A percentile compares a stretch with the other conserved stretches of the same genome.
Conservation (phyloP, 768 basidiomycete species). For the Termitomyces heimii region DNA sequence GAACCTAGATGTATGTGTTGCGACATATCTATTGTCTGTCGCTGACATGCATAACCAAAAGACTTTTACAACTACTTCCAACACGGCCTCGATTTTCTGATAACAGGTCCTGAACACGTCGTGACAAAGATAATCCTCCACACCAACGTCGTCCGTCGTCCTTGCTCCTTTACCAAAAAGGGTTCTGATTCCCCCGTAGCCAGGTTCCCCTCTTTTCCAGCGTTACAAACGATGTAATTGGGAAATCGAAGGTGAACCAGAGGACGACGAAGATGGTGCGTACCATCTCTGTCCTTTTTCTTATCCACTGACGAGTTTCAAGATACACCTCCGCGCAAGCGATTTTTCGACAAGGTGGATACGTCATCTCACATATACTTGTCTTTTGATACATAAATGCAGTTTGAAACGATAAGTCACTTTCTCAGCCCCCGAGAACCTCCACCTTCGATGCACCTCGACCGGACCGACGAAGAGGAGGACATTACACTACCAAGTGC, state of each 20-base stretch:
- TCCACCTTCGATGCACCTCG: constrained; percentile 75
- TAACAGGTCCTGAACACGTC: constrained; percentile 63
- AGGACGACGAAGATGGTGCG: constrained; percentile 82
- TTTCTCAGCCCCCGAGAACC: constrained; percentile 71
- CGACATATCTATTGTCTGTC: not conserved
- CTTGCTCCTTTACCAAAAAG: not conserved
- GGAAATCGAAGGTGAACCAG: constrained; percentile 75
- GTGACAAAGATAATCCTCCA: constrained; percentile 86
- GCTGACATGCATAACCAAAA: constrained; percentile 19
- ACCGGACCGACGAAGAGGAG: constrained; percentile 74
- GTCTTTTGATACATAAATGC: not conserved
- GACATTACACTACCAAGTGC: constrained; percentile 61
- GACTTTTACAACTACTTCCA: constrained; percentile 95
- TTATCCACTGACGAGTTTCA: not conserved
- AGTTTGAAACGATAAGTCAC: constrained; percentile 78
- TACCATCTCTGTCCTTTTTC: constrained; percentile 19
- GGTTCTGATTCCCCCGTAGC: constrained; percentile 37
- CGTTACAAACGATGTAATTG: constrained; percentile 89
- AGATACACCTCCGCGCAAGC: constrained; percentile 75
- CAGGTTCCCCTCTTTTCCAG: constrained; percentile 86
- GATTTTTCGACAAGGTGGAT: constrained; percentile 62
- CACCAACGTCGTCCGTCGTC: constrained; percentile 68
- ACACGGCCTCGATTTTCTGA: constrained; percentile 82
- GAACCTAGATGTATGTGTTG: constrained; percentile 43
- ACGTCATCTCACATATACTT: not conserved